Conservation (phyloP, 495 filamentous ascomycete species). For the Aspergillus affinis region DNA sequence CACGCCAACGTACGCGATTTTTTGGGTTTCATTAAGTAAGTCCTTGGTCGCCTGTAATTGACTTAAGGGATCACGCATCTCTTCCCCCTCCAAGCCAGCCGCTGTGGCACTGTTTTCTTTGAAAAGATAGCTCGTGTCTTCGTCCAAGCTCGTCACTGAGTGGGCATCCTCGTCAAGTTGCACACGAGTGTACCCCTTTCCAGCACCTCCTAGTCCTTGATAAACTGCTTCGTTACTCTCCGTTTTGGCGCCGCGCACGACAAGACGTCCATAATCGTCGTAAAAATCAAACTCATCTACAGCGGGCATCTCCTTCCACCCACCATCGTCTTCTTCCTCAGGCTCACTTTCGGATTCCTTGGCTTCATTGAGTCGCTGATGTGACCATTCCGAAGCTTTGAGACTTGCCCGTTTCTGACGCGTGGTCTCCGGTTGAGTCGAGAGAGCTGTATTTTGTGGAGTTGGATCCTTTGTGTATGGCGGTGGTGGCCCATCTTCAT, state of each 20-base stretch:
- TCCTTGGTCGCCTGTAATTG: slow-evolving; percentile 97
- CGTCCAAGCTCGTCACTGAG: slow-evolving; percentile 93
- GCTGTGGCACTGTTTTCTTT: slow-evolving; percentile 62
- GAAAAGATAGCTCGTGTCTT: slow-evolving; percentile 95
- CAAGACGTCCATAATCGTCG: slow-evolving; percentile 84
- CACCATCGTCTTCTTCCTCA: slow-evolving; percentile 50
- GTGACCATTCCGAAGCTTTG: slow-evolving; percentile 80
- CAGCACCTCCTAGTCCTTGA: slow-evolving; percentile 75
- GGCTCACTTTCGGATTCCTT: slow-evolving; percentile 44
- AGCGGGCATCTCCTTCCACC: slow-evolving; percentile 93
- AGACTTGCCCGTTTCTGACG: slow-evolving; percentile 22
- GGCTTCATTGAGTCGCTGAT: slow-evolving; percentile 72
- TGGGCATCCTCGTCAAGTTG: slow-evolving; percentile 91
- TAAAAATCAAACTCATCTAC: slow-evolving; percentile 91
- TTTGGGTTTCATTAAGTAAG: slow-evolving; percentile 89
- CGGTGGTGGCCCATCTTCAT: slow-evolving; percentile 18
- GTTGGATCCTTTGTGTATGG: slow-evolving; percentile 22
- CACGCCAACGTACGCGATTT: slow-evolving; percentile 93
- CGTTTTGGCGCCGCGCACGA: slow-evolving; percentile 74
- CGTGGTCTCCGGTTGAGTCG: slow-evolving; percentile 17
- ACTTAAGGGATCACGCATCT: slow-evolving; percentile 75
- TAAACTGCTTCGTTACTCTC: slow-evolving; percentile 73
- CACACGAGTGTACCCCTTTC: slow-evolving; percentile 91
- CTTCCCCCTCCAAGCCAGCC: slow-evolving; percentile 70
- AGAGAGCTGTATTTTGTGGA: slow-evolving; percentile 2